Conservation (phyloP, 305 asterid genomes). For the Fraxinus latifolia region DNA sequence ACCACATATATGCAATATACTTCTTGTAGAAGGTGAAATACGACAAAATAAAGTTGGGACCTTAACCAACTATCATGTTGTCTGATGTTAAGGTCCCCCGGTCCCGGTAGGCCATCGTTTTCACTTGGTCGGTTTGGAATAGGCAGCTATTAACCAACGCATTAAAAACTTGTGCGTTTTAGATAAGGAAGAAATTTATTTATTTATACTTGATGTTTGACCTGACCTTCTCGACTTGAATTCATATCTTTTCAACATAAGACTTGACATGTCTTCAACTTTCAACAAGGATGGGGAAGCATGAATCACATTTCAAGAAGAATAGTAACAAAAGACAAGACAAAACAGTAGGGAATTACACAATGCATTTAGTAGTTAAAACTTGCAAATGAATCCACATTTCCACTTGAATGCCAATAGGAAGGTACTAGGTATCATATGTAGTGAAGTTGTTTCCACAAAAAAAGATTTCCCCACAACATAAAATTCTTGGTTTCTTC, state of each 20-base stretch:
- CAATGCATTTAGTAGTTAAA: slow-evolving; percentile 34
- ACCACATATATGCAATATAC: background rate
- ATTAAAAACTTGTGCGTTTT: background rate
- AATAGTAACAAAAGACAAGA: background rate
- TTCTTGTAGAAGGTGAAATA: background rate
- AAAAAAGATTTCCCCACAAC: slow-evolving; percentile 28
- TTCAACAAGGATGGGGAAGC: background rate
- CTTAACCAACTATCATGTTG: slow-evolving; percentile 31
- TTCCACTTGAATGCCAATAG: slow-evolving; percentile 10
- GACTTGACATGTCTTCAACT: background rate
- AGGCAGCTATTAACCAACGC: too few species aligned
- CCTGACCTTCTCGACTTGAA: background rate
- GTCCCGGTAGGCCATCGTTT: background rate
- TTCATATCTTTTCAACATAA: background rate
- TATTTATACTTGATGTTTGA: background rate
- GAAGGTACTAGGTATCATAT: slow-evolving; percentile 14
- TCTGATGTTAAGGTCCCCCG: slow-evolving; percentile 5
- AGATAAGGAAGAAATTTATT: background rate
- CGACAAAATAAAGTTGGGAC: slow-evolving; percentile 16
- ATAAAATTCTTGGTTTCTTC: slow-evolving; percentile 40
- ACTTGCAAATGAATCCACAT: slow-evolving; percentile 33
- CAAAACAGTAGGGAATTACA: slow-evolving; percentile 23
- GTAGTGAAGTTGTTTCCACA: slow-evolving; percentile 26
- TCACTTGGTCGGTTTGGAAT: background rate
- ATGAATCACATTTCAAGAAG: background rate